phyloP scores from a whole-genome alignment of 2,329 filamentous ascomycete species.

The Neofusicoccum ribis region DNA sequence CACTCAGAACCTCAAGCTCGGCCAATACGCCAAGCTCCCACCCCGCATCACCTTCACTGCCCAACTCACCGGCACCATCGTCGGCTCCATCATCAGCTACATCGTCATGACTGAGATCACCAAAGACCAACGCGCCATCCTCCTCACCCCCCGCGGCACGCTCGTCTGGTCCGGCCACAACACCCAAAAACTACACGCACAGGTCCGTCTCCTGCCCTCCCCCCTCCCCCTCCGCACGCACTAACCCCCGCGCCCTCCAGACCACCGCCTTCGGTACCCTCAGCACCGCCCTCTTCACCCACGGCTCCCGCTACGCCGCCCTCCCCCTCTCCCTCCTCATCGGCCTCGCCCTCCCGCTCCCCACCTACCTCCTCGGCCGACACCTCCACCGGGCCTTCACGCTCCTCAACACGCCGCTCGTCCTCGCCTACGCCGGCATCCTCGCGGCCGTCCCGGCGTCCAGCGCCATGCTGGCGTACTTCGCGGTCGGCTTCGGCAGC shows the following conservation, averaged over 20 bases:
- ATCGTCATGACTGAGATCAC: constrained; percentile 48
- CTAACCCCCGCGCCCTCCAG: constrained; percentile 27
- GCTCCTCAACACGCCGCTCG: constrained; percentile 45
- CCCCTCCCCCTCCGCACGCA: background rate
- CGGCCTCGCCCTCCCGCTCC: constrained; percentile 43
- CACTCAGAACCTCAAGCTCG: constrained; percentile 40
- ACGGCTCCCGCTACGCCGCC: constrained; percentile 39
- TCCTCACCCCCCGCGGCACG: constrained; percentile 41
- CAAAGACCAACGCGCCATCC: constrained; percentile 40
- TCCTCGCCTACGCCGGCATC: constrained; percentile 45
- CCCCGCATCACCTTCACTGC: constrained; percentile 66
- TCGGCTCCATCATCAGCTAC: constrained; percentile 63
- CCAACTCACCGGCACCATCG: constrained; percentile 65
- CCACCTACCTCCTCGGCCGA: constrained; percentile 24
- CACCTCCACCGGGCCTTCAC: constrained; percentile 27
- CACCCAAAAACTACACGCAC: constrained; percentile 47
- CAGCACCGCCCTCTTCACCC: constrained; percentile 51
- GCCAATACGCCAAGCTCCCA: constrained; percentile 57
- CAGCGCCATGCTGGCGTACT: constrained; percentile 36
- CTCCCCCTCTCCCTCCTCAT: constrained; percentile 29
- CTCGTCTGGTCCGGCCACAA: constrained; percentile 49
- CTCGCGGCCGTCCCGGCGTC: constrained; percentile 34
- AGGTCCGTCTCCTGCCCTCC: background rate
- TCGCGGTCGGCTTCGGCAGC: constrained; percentile 41
- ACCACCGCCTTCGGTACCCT: constrained; percentile 35